Base-by-base conservation (phyloP, 805 yeast genomes). In the Pichia californica region DNA sequence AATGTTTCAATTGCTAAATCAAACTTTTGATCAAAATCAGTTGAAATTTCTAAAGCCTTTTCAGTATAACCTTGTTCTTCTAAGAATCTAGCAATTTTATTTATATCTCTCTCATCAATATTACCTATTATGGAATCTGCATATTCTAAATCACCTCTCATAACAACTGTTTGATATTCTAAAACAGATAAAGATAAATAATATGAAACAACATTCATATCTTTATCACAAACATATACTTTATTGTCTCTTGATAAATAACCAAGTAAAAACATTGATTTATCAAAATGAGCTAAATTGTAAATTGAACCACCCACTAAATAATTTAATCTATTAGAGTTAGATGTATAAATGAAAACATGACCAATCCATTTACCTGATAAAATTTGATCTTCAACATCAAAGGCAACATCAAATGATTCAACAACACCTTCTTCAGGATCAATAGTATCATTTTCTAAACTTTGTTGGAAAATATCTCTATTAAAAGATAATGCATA, bases 341-440 rank as follows among this genome's bases (percentile, higher is more conserved):
- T 58, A 2, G 97, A 88, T 14, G 97, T 87, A 69, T 83, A 93
- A 42, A 93, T 78, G 62, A 91, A 89, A 36, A 93, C 97, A 68
- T 93, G 98, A 52, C 98, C 99, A 56, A 89, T 88, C 88, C 97
- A 93, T 63, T 81, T 83, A 57, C 97, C 97, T 25, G 95, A 82
- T 47, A 85, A 78, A 31, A 91, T 77, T 16, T 80, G 68, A 61
- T 93, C 99, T 45, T 77, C 75, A 47, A 88, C 75, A 49, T 94
- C 95, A 56, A 82, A 77, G 45, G 87, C 69, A 20, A 89, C 89
- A 43, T 86, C 94, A 61, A 93, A 88, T 14, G 91, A 77, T 31
- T 76, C 83, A 58, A 85, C 96, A 30, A 84, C 84, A 52, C 96
- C 98, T 61, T 88, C 96, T 58, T 87, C 94, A 5, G 78, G 76